Evolutionary conservation across 371 early-diverging fungal genomes (phyloP).

Genomic region (Saksenaea vasiformis): DNA sequence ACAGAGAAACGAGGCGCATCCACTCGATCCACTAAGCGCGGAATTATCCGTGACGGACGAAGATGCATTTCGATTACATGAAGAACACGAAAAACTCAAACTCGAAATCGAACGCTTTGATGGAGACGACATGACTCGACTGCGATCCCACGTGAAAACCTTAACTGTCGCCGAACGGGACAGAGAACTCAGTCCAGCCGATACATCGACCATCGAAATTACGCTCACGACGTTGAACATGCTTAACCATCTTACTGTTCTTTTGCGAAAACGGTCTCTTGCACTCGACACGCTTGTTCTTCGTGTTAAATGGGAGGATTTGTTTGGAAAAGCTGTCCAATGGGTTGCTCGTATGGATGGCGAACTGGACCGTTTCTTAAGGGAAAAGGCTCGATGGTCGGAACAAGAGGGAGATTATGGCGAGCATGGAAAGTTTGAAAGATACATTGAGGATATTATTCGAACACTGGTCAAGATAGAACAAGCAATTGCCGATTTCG

Average conservation of each 20-base stretch:
- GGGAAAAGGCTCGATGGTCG: neutral
- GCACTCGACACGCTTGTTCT: slow-evolving; percentile 21
- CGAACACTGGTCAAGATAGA: slow-evolving; percentile 16
- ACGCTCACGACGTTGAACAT: slow-evolving; percentile 38
- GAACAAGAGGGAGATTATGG: neutral
- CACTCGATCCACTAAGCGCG: slow-evolving; percentile 33
- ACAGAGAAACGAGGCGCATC: slow-evolving; percentile 20
- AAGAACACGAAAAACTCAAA: slow-evolving; percentile 42
- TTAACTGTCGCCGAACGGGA: slow-evolving; percentile 27
- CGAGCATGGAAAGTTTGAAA: neutral
- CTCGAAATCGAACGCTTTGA: slow-evolving; percentile 53
- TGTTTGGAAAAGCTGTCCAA: slow-evolving; percentile 20
- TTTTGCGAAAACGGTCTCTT: slow-evolving; percentile 18
- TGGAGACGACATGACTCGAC: slow-evolving; percentile 52
- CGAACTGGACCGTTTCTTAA: slow-evolving; percentile 23
- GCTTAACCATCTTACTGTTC: slow-evolving; percentile 26
- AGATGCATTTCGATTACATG: slow-evolving; percentile 20
- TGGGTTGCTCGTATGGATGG: slow-evolving; percentile 15
- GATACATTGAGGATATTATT: slow-evolving; percentile 16
- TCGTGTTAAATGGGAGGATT: slow-evolving; percentile 36
- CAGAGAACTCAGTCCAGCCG: slow-evolving; percentile 42
- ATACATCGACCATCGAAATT: slow-evolving; percentile 53
- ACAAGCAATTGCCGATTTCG: slow-evolving; percentile 20
- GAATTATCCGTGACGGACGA: slow-evolving; percentile 18
- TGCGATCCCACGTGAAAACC: slow-evolving; percentile 44